These are phyloP conservation scores for Calonectria pseudoreteaudii DNA, from an alignment of 2,329 filamentous ascomycete genomes.

Conservation along the genomic window DNA sequence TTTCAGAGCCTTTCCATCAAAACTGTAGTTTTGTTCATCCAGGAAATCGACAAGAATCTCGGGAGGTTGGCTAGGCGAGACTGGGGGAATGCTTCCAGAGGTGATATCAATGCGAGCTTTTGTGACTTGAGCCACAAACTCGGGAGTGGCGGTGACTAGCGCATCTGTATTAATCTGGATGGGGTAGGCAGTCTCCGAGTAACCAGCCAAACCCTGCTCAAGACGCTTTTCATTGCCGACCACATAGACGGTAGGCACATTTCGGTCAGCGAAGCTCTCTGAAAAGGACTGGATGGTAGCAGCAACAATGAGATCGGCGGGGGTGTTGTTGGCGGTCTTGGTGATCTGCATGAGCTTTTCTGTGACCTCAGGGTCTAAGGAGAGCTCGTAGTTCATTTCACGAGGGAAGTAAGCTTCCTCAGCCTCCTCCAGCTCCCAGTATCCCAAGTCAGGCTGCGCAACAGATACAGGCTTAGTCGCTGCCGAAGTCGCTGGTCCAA, in stretches of 20 bases:
- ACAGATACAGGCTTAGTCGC: neutral
- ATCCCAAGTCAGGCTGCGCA: neutral
- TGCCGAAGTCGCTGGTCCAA: neutral
- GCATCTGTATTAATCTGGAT: neutral
- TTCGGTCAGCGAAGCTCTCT: neutral
- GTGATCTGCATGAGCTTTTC: neutral
- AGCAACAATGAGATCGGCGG: neutral
- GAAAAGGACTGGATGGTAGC: neutral
- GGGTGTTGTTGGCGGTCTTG: neutral
- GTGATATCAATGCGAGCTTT: neutral
- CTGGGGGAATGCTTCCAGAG: neutral
- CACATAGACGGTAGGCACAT: neutral
- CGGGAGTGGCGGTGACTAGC: neutral
- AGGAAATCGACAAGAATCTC: neutral
- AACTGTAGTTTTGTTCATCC: neutral
- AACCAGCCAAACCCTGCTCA: neutral
- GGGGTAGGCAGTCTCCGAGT: neutral
- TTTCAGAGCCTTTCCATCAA: neutral
- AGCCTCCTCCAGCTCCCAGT: neutral
- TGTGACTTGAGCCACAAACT: neutral
- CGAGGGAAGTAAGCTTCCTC: neutral
- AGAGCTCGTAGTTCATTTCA: constrained; percentile 2
- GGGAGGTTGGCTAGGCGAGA: neutral
- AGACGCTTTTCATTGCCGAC: neutral
- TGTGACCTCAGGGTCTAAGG: neutral